These are phyloP conservation scores for Fomitopsis palustris DNA, from an alignment of 1,284 basidiomycete genomes.

Conservation along the genomic window DNA sequence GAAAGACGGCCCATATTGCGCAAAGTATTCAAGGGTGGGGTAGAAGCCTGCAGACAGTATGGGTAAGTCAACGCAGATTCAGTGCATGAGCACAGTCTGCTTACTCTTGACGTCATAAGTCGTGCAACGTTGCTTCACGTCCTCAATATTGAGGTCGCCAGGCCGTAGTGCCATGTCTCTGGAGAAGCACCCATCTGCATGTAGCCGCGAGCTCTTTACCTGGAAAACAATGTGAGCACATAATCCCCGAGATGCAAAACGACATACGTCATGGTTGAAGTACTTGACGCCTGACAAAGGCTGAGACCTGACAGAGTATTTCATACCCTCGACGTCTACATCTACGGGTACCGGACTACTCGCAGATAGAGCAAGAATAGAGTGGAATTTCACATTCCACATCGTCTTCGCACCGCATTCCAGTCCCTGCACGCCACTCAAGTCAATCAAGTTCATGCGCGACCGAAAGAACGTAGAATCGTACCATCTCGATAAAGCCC, in stretches of 20 bases:
- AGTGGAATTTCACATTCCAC: constrained; percentile 21
- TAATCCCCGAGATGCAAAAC: no score
- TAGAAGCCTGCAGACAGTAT: not conserved
- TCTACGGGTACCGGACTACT: constrained; percentile 26
- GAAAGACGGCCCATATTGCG: constrained; percentile 7
- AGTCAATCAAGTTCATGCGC: not conserved
- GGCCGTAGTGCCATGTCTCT: not conserved
- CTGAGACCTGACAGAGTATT: constrained; percentile 25
- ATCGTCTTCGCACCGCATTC: constrained; percentile 20
- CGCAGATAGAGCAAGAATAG: constrained; percentile 23
- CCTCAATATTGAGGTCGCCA: not conserved
- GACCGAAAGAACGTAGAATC: not conserved
- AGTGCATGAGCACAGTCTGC: not conserved
- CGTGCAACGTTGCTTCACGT: not conserved
- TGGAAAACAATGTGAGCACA: not conserved
- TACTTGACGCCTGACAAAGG: not conserved
- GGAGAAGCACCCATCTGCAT: not conserved
- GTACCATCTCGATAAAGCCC: constrained; percentile 41
- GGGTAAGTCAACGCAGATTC: not conserved
- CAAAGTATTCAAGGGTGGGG: not conserved
- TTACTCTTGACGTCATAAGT: no score
- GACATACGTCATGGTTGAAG: not conserved
- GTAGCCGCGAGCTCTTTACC: not conserved
- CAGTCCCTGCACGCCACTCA: constrained; percentile 1
- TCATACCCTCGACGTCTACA: constrained; percentile 22